Evolutionary conservation across 225 moss, liverwort and hornwort genomes (phyloP), one percentile per base, ranked within the genome.

Genomic region (Polytrichum formosum): DNA sequence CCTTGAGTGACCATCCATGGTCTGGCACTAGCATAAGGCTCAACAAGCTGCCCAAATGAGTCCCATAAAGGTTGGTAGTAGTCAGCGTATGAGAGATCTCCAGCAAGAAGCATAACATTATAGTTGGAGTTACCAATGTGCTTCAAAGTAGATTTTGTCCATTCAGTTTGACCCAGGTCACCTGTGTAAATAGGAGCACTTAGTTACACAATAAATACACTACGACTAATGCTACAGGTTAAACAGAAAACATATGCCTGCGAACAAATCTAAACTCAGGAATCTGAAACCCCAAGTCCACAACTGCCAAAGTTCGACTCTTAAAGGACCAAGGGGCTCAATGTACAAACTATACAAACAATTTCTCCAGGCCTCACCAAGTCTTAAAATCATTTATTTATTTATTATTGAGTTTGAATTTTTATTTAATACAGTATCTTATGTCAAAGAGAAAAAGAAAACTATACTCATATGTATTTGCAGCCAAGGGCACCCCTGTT

Each of bases 1-100:
- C 93, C 96, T 63, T 93, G 55, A 5, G 91, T 93, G 23, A 93
- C 91, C 91, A 96, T 93, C 96, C 93, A 93, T 18, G 93, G 96
- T 73, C 81, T 88, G 27, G 72, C 53, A 56, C 93, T 88, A 29
- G 96, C 85, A 25, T 88, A 82, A 5, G 93, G 96, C 65, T 90
- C 84, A 30, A 96, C 85, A 56, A 96, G 74, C 74, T 89, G 82
- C 37, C 96, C 96, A 69, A 85, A 96, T 18, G 96, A 88, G 73
- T 96, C 96, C 96, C 96, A 96, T 17, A 76, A 26, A 18, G 96
- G 93, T 70, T 93, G 93, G 81, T 96, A 96, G 66, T 91, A 93
- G 73, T 96, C 93, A 4, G 96, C 93, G 54, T 96, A 93, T 7
- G 91, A 76, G 72, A 96, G 72, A 80, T 96, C 96, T 74, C 96